phyloP scores from a whole-genome alignment of 2,329 filamentous ascomycete species.

The Chaetomium strumarium region DNA sequence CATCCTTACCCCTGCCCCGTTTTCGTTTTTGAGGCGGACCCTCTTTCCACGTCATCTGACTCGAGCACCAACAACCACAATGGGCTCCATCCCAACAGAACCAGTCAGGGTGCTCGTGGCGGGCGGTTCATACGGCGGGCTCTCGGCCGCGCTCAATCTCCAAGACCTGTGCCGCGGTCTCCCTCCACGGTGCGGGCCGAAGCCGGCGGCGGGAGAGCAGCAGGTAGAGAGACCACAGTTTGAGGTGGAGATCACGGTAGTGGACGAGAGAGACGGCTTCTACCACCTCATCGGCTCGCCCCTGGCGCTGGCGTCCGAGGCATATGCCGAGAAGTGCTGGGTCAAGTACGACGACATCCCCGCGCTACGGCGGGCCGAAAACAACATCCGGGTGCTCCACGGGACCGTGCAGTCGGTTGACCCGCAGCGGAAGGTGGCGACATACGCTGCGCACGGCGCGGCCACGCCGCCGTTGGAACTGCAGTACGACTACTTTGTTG shows the following conservation, averaged over 20 bases:
- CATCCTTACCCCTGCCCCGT: too few relatives aligned
- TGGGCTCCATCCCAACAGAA: not conserved
- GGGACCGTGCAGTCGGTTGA: conserved; percentile 59
- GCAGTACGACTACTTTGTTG: conserved; percentile 70
- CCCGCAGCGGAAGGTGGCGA: conserved; percentile 51
- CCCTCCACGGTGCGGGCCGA: conserved; percentile 39
- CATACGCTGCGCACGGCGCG: conserved; percentile 44
- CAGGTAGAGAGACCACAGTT: conserved; percentile 31
- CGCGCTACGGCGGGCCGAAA: conserved; percentile 50
- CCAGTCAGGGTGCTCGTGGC: conserved; percentile 57
- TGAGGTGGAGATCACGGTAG: conserved; percentile 63
- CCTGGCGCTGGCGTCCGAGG: conserved; percentile 58
- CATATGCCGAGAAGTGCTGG: conserved; percentile 65
- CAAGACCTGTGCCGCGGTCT: conserved; percentile 57
- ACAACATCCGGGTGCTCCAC: conserved; percentile 56
- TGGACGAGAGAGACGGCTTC: conserved; percentile 78
- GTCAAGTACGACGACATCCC: conserved; percentile 61
- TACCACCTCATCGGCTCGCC: conserved; percentile 74
- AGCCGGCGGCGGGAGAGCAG: conserved; percentile 11
- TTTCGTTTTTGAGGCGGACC: too few relatives aligned
- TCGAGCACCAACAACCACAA: not conserved
- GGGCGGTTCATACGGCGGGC: conserved; percentile 67
- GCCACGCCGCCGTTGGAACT: conserved; percentile 34
- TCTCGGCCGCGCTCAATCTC: conserved; percentile 61
- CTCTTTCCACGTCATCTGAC: too few relatives aligned